Conservation (phyloP, 2,329 filamentous ascomycete species). For the Xylariaceae sp. region DNA sequence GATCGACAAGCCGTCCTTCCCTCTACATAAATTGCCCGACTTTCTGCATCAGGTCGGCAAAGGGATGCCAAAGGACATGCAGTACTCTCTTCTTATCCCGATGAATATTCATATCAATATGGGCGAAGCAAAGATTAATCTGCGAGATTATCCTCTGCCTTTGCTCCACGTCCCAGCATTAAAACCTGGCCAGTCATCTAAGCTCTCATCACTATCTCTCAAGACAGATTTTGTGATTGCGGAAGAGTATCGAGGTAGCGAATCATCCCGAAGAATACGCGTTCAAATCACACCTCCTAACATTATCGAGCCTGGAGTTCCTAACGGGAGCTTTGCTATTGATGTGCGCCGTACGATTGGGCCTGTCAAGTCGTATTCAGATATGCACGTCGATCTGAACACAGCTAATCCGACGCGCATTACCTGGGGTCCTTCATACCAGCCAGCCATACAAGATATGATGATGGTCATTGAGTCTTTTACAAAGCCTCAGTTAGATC, state of each 20-base stretch:
- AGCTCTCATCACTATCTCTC: constrained; percentile 77
- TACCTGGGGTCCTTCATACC: constrained; percentile 96
- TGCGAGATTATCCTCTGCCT: constrained; percentile 92
- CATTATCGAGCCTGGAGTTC: constrained; percentile 52
- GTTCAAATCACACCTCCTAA: constrained; percentile 81
- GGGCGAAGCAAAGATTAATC: constrained; percentile 80
- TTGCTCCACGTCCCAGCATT: constrained; percentile 86
- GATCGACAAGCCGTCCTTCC: constrained; percentile 91
- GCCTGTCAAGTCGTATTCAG: constrained; percentile 93
- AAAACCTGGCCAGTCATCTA: constrained; percentile 73
- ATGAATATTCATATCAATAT: constrained; percentile 88
- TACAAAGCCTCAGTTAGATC: constrained; percentile 91
- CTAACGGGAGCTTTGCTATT: constrained; percentile 70
- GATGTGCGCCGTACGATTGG: constrained; percentile 88
- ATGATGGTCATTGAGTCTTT: constrained; percentile 99
- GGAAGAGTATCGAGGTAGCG: constrained; percentile 80
- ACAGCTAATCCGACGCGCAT: constrained; percentile 88
- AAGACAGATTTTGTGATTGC: constrained; percentile 92
- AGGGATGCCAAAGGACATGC: constrained; percentile 87
- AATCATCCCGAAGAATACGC: constrained; percentile 76
- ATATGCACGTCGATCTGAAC: constrained; percentile 89
- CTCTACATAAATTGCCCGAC: constrained; percentile 73
- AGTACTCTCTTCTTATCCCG: constrained; percentile 85
- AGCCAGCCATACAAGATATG: constrained; percentile 97
- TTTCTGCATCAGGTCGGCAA: constrained; percentile 93